Conservation (phyloP, 805 yeast species). For the Yamadazyma kitorensis region DNA sequence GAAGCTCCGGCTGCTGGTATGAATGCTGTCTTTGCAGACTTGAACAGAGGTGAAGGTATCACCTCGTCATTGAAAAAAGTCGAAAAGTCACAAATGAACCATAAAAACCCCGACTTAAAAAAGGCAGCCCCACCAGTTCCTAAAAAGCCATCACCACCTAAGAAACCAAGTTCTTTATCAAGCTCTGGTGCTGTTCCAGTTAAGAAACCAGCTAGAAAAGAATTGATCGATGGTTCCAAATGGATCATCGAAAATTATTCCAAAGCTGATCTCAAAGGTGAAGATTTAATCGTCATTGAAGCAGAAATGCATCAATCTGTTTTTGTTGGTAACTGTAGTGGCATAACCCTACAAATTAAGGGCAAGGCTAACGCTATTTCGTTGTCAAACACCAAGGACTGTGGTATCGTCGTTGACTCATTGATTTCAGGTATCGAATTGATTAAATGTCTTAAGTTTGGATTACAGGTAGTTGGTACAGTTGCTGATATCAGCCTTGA, state of each 20-base stretch:
- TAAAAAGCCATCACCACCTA: conserved; percentile 74
- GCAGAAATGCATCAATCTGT: conserved; percentile 86
- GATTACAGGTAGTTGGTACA: conserved; percentile 77
- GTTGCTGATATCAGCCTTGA: conserved; percentile 86
- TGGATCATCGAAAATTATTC: conserved; percentile 87
- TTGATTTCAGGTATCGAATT: conserved; percentile 86
- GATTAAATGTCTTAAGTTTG: conserved; percentile 77
- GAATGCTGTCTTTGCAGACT: conserved; percentile 87
- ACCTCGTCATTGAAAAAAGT: conserved; percentile 88
- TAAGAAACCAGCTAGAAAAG: conserved; percentile 49
- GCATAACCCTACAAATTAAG: conserved; percentile 72
- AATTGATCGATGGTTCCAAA: conserved; percentile 73
- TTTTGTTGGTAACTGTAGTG: conserved; percentile 78
- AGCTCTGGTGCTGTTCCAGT: conserved; percentile 39
- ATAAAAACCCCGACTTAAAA: conserved; percentile 83
- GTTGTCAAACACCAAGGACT: conserved; percentile 64
- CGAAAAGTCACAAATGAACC: conserved; percentile 91
- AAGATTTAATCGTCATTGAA: conserved; percentile 64
- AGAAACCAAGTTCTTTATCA: conserved; percentile 69
- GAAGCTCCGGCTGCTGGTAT: conserved; percentile 49
- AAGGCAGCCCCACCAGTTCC: conserved; percentile 43
- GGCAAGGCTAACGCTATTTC: conserved; percentile 93
- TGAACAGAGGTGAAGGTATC: conserved; percentile 80
- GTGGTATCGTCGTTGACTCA: conserved; percentile 79
- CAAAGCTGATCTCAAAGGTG: conserved; percentile 39